Evolutionary conservation across 345 rosid genomes (phyloP), one percentile per base, ranked within the genome.

Genomic region (Camelina laxa): DNA sequence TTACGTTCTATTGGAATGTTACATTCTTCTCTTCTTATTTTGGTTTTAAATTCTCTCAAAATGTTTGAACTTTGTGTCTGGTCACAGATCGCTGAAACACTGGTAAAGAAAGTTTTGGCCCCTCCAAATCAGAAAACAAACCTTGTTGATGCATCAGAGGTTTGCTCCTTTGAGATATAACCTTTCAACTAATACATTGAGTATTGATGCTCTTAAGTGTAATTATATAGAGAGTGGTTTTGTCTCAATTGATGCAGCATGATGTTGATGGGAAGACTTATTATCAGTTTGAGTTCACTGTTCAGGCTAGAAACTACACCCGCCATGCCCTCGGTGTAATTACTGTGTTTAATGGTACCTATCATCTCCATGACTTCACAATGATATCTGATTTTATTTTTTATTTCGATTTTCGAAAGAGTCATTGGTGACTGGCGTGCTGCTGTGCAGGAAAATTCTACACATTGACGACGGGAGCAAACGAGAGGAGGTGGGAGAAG

Each of bases 401-500:
- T 27, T 27, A 27, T 4, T 27, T 15, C 12, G 60, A 54, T 14
- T 64, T 39, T 22, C 12, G 8, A 36, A 38, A 36, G 45, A 51
- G 51, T 51, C 55, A 54, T 16, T 11, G 35, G n/a, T 35, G 21
- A 65, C 57, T 65, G 53, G 15, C 20, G 15, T 71, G 20, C 7
- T 33, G 31, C 9, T 36, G 11, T 75, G 79, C 87, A 90, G 97
- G 96, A 9, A 91, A 87, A 69, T 90, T 94, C 76, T 91, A 86
- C 78, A 90, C 93, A 9, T 60, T 94, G 87, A 89, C 97, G 9
- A 90, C 95, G 0, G 96, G 96, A 2, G 91, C 97, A 1, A 94
- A 94, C 14, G 92, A 94, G 61, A 87, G 97, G 80, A 86, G 96
- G 73, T 91, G 97, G 96, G 93, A 58, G 54, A 94, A 94, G 82